These are phyloP conservation scores for Kwoniella bestiolae DNA, from an alignment of 768 basidiomycete species.

Conservation along the genomic window DNA sequence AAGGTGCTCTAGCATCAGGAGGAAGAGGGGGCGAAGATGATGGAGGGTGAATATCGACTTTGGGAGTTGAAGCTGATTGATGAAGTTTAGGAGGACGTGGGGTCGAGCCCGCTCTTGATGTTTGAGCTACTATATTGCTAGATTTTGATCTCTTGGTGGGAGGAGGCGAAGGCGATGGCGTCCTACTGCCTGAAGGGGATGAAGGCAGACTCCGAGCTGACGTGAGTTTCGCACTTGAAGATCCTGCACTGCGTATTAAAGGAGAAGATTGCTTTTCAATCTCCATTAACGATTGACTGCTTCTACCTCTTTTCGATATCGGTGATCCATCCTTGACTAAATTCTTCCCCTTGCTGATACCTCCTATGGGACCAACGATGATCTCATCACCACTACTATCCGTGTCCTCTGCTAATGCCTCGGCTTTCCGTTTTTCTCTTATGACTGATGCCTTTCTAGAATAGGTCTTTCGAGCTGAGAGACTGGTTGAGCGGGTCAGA, in stretches of 20 bases:
- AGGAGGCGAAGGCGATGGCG: slow-evolving; percentile 22
- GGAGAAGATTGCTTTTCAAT: background rate
- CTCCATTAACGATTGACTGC: background rate
- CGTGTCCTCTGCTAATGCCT: slow-evolving; percentile 11
- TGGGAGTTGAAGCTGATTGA: slow-evolving; percentile 1
- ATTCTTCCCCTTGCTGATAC: background rate
- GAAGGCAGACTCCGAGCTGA: background rate
- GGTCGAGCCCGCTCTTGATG: too few species aligned
- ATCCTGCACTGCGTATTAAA: background rate
- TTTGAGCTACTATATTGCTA: too few species aligned
- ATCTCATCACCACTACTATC: slow-evolving; percentile 10
- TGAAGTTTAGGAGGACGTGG: background rate
- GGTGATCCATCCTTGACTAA: slow-evolving; percentile 11
- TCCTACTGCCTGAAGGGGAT: slow-evolving; percentile 15
- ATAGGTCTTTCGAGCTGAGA: slow-evolving; percentile 18
- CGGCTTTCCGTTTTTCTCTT: slow-evolving; percentile 20
- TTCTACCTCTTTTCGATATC: background rate
- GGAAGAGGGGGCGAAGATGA: slow-evolving; percentile 18
- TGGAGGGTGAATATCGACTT: slow-evolving; percentile 11
- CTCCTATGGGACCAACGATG: background rate
- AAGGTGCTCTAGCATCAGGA: slow-evolving; percentile 12
- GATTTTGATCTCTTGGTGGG: slow-evolving; percentile 17
- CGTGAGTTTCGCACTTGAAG: background rate
- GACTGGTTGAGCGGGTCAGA: slow-evolving; percentile 1
- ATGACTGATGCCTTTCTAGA: slow-evolving; percentile 18